Evolutionary conservation across 176 grass and related monocot species (phyloP), one percentile per base, ranked within the genome.

Genomic region (Leersia perrieri): DNA sequence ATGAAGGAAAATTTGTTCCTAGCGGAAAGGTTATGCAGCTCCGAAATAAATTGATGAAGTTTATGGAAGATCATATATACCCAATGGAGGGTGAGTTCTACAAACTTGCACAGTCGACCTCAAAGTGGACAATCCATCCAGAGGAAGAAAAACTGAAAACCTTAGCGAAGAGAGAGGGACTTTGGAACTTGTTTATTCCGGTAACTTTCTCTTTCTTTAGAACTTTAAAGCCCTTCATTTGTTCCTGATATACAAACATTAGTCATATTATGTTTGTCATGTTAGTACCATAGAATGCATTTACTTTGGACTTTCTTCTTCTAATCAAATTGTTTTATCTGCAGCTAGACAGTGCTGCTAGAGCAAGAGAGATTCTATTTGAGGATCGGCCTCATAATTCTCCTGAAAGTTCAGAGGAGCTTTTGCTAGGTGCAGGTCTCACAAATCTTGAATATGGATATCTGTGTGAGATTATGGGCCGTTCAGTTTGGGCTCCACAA

Each of bases 381-480:
- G 90, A 87, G 31, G 88, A 73, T 3, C 34, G 64, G n/a, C 68
- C 74, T 80, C 66, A 53, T 8, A 7, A 64, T 79, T 87, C 86
- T 72, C 33, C 70, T 64, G 82, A 72, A 66, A 76, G 73, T 74
- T 83, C 77, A 5, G 70, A 85, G 45, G 84, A 88, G 80, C 76
- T 84, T 78, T 86, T 93, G 29, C 68, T 99, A 33, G 96, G 96
- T 64, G 92, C 82, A 31, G 92, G 96, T 62, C 89, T 99, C 79
- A 93, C 96, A 67, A 98, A 99, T 83, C 85, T 99, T 73, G 96
- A 99, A 40, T 99, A 99, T 89, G 96, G 88, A 89, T 93, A 91
- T 89, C 84, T 93, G 64, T 99, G 96, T 82, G 92, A 99, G 85
- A 89, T 99, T 82, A 95, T 95, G 92, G 96, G 96, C 7, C 88